phyloP scores from a whole-genome alignment of 305 asterid species.

The Solanum aculeatissimum region DNA sequence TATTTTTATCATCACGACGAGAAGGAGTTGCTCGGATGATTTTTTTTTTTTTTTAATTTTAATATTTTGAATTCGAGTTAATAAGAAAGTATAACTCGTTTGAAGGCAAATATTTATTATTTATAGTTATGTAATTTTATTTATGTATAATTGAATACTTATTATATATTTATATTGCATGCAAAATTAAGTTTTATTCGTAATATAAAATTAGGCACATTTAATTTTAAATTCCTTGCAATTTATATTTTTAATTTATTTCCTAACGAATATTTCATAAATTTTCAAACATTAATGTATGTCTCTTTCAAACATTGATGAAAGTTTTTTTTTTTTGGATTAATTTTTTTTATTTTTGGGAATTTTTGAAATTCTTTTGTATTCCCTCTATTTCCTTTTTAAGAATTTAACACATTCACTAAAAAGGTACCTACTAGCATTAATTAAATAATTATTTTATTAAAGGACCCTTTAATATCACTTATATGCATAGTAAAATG shows the following conservation, averaged over 20 bases:
- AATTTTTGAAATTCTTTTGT: neutral
- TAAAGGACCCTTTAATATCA: neutral
- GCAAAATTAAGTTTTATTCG: too few species aligned
- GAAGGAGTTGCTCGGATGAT: neutral
- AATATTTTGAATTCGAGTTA: too few species aligned
- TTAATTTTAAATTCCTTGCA: too few species aligned
- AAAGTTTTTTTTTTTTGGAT: neutral
- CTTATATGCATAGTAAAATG: too few species aligned
- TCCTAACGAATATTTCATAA: neutral
- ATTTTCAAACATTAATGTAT: neutral
- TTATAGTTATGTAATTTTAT: too few species aligned
- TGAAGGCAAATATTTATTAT: too few species aligned
- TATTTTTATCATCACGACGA: neutral
- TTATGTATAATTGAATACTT: too few species aligned
- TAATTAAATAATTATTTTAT: neutral
- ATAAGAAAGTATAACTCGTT: too few species aligned
- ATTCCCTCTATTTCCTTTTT: neutral
- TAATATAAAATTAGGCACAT: too few species aligned
- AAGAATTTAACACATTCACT: neutral
- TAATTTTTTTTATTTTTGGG: neutral
- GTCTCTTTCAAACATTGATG: neutral
- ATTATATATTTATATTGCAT: too few species aligned
- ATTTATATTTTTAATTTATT: neutral
- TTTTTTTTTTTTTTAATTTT: rapidly evolving
- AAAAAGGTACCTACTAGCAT: neutral